phyloP scores from a whole-genome alignment of 371 early-diverging fungal genomes.

The Lichtheimia ramosa region DNA sequence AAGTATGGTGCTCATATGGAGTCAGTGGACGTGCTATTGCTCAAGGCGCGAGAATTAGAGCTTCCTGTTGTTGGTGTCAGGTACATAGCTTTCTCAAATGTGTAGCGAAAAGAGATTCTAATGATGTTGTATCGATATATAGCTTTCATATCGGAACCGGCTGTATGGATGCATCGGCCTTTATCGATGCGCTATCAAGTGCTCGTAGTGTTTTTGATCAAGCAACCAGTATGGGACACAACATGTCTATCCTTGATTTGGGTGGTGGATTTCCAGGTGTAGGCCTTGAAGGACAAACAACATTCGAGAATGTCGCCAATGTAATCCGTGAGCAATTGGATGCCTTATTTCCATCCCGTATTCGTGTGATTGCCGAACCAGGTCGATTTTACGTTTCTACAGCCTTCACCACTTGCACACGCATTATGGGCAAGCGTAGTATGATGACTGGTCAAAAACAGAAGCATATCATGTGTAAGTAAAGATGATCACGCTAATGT shows the following conservation, averaged over 20 bases:
- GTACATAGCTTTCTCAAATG: constrained; percentile 8
- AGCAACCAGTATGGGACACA: constrained; percentile 75
- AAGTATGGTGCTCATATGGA: constrained; percentile 95
- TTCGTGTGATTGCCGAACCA: constrained; percentile 96
- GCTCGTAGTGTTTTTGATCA: constrained; percentile 89
- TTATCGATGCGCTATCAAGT: constrained; percentile 83
- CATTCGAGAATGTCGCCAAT: constrained; percentile 83
- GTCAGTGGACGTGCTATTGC: constrained; percentile 66
- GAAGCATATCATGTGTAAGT: constrained; percentile 79
- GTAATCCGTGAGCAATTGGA: constrained; percentile 80
- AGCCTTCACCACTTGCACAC: constrained; percentile 90
- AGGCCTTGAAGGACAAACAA: constrained; percentile 66
- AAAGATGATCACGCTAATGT: neutral
- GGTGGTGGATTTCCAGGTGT: constrained; percentile 98
- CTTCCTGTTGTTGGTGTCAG: constrained; percentile 87
- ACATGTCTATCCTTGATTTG: constrained; percentile 84
- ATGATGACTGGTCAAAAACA: constrained; percentile 40
- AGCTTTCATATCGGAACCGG: constrained; percentile 96
- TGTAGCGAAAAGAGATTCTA: neutral
- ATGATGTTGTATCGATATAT: neutral
- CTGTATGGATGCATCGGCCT: constrained; percentile 86
- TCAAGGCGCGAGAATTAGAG: constrained; percentile 73
- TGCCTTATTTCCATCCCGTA: constrained; percentile 63
- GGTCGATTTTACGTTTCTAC: constrained; percentile 95
- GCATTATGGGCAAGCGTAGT: constrained; percentile 86